Base-by-base conservation (phyloP, 106 monocot genomes). In the Dioscorea alata region DNA sequence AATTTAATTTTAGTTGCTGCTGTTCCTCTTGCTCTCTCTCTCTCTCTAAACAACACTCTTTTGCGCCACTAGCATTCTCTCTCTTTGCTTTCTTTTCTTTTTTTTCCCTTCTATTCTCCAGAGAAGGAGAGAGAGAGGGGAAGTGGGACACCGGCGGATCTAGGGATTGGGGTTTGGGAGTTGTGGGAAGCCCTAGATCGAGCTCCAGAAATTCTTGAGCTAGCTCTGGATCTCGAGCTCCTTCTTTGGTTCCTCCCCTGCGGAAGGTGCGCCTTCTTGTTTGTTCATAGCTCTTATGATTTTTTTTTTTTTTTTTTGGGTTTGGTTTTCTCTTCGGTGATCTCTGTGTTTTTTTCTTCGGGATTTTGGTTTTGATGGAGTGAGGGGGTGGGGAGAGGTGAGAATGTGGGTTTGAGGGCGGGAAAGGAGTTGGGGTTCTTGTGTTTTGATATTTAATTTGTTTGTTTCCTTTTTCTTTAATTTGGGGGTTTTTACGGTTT, bases 101-200 rank as follows among this genome's bases (percentile, higher is more conserved):
- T 63, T 22, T 53, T 17, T 61, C 23, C 16, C 57, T 68, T 33
- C 33, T 42, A 66, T 14, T 22, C 18, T 49, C 50, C 49, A 48
- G 21, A 23, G 61, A 24, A 48, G 64, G 33, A n/a, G 54, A n/a
- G 33, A 33, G 59, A 9, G 24, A 23, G 53, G 4, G 19, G 52
- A 25, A 8, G 16, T 18, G 25, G 35, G 24, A 18, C 9, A 42
- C 42, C 42, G 42, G 42, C 42, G 42, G 42, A 42, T 42, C 42
- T 42, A 42, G 42, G 9, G 48, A 31, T 12, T 12, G 32, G 50
- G 67, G 28, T 19, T 19, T 23, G 69, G 17, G 57, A 12, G 28
- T 50, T 48, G 49, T 42, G 54, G 35, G 49, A 66, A 74, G 60
- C 51, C 49, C 67, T 49, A 75, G 48, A 50, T 66, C 35, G 59